These are phyloP conservation scores for Vinca major DNA, from an alignment of 305 asterid genomes.

Conservation along the genomic window DNA sequence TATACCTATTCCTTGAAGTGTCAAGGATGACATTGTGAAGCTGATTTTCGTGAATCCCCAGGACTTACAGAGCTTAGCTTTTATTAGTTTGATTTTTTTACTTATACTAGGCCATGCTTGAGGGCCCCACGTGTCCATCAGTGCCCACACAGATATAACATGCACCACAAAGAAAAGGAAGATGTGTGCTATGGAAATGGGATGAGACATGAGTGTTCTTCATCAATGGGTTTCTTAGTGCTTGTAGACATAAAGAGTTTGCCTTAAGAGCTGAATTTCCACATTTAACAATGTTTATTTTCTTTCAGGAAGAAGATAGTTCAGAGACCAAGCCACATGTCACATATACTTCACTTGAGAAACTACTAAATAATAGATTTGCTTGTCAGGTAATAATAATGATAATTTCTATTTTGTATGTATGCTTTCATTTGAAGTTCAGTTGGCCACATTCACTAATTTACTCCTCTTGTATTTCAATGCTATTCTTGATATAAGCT, in stretches of 20 bases:
- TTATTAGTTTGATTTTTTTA: not conserved
- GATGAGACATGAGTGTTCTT: not conserved
- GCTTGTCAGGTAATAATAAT: conserved; percentile 66
- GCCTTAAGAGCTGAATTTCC: not conserved
- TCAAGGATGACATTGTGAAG: not conserved
- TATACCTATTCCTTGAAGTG: not conserved
- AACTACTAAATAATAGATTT: conserved; percentile 76
- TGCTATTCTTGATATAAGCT: conserved; percentile 40
- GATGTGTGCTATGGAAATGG: not conserved
- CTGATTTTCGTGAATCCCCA: not conserved
- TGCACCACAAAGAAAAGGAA: too few relatives aligned
- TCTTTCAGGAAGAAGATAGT: conserved; percentile 44
- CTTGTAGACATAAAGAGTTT: not conserved
- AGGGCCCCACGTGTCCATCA: not conserved
- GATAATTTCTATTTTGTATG: conserved; percentile 9
- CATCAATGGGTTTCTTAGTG: not conserved
- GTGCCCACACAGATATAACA: not conserved
- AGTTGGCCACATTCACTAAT: conserved; percentile 4
- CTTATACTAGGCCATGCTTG: not conserved
- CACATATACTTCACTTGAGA: conserved; percentile 52
- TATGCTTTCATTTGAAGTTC: not conserved
- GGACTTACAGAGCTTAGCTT: not conserved
- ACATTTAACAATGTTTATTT: conserved; percentile 5
- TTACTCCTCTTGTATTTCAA: conserved; percentile 6
- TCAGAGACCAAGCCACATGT: conserved; percentile 27